Base-by-base conservation (phyloP, 169 alveolate species). In the Babesia ovis region DNA sequence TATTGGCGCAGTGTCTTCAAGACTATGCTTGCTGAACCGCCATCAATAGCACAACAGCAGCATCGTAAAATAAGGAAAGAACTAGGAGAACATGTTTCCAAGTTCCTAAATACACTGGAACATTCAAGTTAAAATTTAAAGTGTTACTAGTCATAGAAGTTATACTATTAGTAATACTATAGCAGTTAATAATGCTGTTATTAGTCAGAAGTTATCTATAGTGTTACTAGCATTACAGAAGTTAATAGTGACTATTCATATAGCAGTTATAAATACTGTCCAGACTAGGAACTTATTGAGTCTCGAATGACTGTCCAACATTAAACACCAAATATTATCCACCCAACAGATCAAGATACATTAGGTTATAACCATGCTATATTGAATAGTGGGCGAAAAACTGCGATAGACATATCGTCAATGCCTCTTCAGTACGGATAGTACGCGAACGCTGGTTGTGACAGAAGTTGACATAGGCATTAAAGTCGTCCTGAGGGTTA, bases 341-440 rank as follows among this genome's bases (percentile, higher is more conserved):
- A 8, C 20, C 25, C 56, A 48, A 48, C 27, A 20, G 56, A 48
- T 8, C 5, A 20, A 6, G 14, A 18, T 8, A 48, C 56, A 48
- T 48, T 48, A 20, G 27, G 20, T 12, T 48, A 18, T 20, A 6
- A 5, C 14, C 14, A 20, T 1, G 42, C 29, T 41, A 55, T 14
- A 51, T 12, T 1, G 59, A 29, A 56, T 68, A 54, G 34, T 68
- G 68, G 12, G 66, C 66, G 57, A 68, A 68, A 51, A 68, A 55
- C 39, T 55, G 51, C 45, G 87, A 58, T 25, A 79, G 59, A 39
- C 73, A 68, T 14, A 96, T 91, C 27, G 94, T 89, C 31, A 97
- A 85, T 54, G 98, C 98, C 85, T 97, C 99, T 70, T 97, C 99
- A 27, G 99, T 95, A 46, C 99, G 71, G n/a, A 97, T 95, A 18